Conservation (phyloP, 176 grass and related monocot genomes). For the Rhipidocladum racemiflorum region DNA sequence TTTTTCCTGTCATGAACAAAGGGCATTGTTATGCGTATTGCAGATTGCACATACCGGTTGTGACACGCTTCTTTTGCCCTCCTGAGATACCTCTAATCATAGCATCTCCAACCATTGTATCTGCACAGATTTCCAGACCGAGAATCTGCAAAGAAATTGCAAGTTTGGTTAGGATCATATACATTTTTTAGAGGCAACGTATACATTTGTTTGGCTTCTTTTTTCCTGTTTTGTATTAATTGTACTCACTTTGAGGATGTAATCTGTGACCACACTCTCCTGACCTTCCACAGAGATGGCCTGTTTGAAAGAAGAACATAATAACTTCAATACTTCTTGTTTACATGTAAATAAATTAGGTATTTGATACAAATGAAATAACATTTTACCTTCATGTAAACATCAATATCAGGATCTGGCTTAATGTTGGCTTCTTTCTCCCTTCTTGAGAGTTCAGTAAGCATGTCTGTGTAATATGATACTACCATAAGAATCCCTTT, state of each 20-base stretch:
- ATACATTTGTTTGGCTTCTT: not conserved
- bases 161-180: constrained; percentile 1
- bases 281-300: constrained; percentile 93
- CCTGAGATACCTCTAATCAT: constrained; percentile 96
- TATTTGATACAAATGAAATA: not conserved
- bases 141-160: constrained; percentile 50
- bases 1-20: constrained; percentile 13
- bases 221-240: not conserved
- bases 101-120: constrained; percentile 90
- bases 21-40: not conserved
- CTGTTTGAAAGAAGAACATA: constrained; percentile 36
- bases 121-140: constrained; percentile 86
- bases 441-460: constrained; percentile 82
- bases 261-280: constrained; percentile 87
- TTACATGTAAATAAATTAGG: not conserved
- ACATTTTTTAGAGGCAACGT: not conserved
- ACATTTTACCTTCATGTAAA: constrained; percentile 78
- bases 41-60: constrained; percentile 58
- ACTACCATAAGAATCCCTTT: constrained; percentile 13
- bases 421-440: constrained; percentile 89
- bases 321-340: constrained; percentile 5
- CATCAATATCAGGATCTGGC: constrained; percentile 88
- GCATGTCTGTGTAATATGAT: constrained; percentile 68
- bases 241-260: constrained; percentile 79
- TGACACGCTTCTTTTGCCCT: constrained; percentile 95